Conservation (phyloP, 495 filamentous ascomycete species). For the Penicillium atrosanguineum region DNA sequence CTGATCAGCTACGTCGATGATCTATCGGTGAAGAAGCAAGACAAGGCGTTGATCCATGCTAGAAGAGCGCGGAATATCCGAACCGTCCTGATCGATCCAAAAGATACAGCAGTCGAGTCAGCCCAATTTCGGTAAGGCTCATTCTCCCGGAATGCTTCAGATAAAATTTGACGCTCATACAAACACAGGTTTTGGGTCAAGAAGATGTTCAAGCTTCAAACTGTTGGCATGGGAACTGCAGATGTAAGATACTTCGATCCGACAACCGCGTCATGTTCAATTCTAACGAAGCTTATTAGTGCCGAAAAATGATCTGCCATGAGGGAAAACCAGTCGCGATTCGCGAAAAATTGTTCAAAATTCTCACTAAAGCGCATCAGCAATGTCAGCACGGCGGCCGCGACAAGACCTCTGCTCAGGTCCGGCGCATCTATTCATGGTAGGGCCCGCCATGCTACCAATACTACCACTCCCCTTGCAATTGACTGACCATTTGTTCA, state of each 20-base stretch:
- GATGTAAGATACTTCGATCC: constrained; percentile 25
- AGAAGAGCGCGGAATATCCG: constrained; percentile 53
- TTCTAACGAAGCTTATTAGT: constrained; percentile 24
- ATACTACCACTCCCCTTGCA: neutral
- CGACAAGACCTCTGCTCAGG: constrained; percentile 58
- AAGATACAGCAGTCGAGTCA: constrained; percentile 57
- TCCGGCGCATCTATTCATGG: constrained; percentile 58
- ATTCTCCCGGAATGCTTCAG: neutral
- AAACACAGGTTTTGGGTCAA: constrained; percentile 56
- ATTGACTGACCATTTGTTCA: constrained; percentile 16
- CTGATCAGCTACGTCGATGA: constrained; percentile 45
- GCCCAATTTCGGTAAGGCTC: constrained; percentile 51
- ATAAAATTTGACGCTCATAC: constrained; percentile 9
- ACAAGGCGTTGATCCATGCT: constrained; percentile 57
- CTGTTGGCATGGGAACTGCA: constrained; percentile 33
- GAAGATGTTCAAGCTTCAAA: constrained; percentile 57
- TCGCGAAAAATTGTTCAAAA: constrained; percentile 55
- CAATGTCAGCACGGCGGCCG: constrained; percentile 60
- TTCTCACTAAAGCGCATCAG: constrained; percentile 55
- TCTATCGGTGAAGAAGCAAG: constrained; percentile 56
- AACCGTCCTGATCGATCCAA: constrained; percentile 53
- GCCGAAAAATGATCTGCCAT: constrained; percentile 52
- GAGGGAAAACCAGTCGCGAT: constrained; percentile 62
- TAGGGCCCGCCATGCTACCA: constrained; percentile 21
- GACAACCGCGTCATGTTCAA: neutral